These are phyloP conservation scores for Anthracocystis walkeri DNA, from an alignment of 1,284 basidiomycete species.

Conservation along the genomic window DNA sequence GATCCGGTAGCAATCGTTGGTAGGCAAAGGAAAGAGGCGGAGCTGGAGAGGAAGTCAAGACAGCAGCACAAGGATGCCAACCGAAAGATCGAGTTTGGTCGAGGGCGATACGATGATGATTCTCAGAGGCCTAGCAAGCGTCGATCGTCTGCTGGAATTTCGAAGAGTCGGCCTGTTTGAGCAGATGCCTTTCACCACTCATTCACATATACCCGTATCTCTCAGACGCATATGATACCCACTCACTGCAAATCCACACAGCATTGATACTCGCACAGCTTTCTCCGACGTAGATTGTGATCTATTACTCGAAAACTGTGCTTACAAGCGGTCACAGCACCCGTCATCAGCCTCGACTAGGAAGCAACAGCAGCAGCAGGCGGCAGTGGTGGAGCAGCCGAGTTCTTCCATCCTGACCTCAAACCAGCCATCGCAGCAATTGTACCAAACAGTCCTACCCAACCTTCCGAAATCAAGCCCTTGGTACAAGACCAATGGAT, in stretches of 20 bases:
- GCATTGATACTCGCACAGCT: background rate
- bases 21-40: background rate
- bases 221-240: background rate
- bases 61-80: conserved; percentile 1
- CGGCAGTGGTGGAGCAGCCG: conserved; percentile 41
- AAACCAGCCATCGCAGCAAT: conserved; percentile 64
- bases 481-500: conserved; percentile 76
- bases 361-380: conserved; percentile 12
- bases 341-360: background rate
- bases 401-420: conserved; percentile 62
- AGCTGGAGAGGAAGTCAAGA: background rate
- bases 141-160: background rate
- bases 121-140: conserved; percentile 2
- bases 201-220: no score
- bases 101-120: background rate
- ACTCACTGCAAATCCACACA: background rate
- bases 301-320: background rate
- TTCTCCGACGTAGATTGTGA: no score
- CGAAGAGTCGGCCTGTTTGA: background rate
- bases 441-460: conserved; percentile 68
- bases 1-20: conserved; percentile 20
- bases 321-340: background rate
- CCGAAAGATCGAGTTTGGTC: conserved; percentile 13
- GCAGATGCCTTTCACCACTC: background rate
- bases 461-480: conserved; percentile 62